A percentile compares a stretch with the other conserved stretches of the same genome.
phyloP scores from a whole-genome alignment of 2,329 filamentous ascomycete species.

The Aspergillus awamori region DNA sequence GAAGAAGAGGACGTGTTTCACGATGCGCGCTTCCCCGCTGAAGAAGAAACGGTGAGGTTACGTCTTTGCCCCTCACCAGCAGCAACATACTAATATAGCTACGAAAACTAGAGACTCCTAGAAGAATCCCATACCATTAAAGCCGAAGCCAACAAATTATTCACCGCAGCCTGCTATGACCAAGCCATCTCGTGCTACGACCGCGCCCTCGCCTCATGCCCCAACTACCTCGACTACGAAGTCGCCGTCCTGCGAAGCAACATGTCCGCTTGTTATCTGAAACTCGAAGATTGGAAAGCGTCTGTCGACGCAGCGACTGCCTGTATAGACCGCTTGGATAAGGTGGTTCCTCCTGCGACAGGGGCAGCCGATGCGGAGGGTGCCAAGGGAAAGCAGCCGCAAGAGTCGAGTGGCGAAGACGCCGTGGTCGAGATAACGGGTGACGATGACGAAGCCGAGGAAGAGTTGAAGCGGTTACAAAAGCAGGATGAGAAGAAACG shows the following conservation, averaged over 20 bases:
- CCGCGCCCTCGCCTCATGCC: conserved; percentile 75
- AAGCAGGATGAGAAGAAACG: conserved; percentile 53
- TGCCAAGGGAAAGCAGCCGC: conserved; percentile 21
- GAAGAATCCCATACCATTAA: conserved; percentile 74
- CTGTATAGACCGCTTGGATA: conserved; percentile 72
- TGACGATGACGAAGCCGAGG: conserved; percentile 42
- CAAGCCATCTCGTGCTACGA: conserved; percentile 83
- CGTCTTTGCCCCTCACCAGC: conserved; percentile 3
- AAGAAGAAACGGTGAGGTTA: conserved; percentile 49
- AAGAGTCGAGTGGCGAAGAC: conserved; percentile 14
- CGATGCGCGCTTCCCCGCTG: conserved; percentile 48
- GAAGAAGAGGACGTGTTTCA: conserved; percentile 46
- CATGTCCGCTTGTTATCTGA: conserved; percentile 84
- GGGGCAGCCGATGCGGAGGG: conserved; percentile 22
- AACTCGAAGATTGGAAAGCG: conserved; percentile 81
- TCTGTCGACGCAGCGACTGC: conserved; percentile 73
- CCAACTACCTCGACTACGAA: conserved; percentile 84
- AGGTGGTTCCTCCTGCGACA: conserved; percentile 53
- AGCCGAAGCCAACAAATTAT: conserved; percentile 75
- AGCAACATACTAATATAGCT: conserved; percentile 11
- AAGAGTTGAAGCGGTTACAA: conserved; percentile 48
- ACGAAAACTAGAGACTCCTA: conserved; percentile 61
- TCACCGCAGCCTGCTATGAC: conserved; percentile 70
- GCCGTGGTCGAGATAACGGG: conserved; percentile 56
- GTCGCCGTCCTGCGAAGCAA: conserved; percentile 86